phyloP scores from a whole-genome alignment of 345 rosid genomes.

The Barbarea vulgaris region DNA sequence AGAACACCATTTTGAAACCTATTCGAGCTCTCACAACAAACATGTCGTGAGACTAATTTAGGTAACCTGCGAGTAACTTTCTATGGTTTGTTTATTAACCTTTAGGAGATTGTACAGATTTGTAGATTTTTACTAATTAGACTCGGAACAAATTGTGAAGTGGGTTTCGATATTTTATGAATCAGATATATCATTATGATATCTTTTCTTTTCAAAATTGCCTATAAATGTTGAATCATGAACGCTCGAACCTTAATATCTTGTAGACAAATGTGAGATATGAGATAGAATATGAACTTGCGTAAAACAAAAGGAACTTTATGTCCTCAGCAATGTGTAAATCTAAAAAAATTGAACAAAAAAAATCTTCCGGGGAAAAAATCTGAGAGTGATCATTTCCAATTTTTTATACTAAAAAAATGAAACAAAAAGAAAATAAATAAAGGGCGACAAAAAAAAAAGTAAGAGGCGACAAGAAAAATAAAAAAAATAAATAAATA shows the following conservation, averaged over 20 bases:
- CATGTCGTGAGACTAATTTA: not conserved
- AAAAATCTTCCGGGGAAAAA: not conserved
- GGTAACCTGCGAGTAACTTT: slow-evolving; percentile 7
- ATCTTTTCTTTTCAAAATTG: not conserved
- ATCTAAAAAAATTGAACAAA: not conserved
- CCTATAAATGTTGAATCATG: slow-evolving; percentile 18
- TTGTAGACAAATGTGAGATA: not conserved
- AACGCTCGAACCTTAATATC: not conserved
- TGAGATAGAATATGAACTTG: slow-evolving; percentile 4
- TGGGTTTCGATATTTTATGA: slow-evolving; percentile 2
- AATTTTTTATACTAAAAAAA: not conserved
- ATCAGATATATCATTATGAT: not conserved
- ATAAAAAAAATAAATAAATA: not conserved
- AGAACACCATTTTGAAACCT: not conserved
- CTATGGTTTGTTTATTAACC: slow-evolving; percentile 13
- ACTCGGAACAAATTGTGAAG: slow-evolving; percentile 4
- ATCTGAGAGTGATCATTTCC: not conserved
- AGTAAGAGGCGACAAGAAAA: no score
- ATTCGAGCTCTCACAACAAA: not conserved
- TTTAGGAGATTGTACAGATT: slow-evolving; percentile 18
- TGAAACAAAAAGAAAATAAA: not conserved
- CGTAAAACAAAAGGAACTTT: slow-evolving; percentile 4
- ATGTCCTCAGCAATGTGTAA: not conserved
- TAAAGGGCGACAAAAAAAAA: no score
- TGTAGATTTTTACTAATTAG: not conserved